Percentiles rank a stretch among this genome's conserved stretches.
phyloP scores from a whole-genome alignment of 306 rosid species.

The Astragalus membranaceus region DNA sequence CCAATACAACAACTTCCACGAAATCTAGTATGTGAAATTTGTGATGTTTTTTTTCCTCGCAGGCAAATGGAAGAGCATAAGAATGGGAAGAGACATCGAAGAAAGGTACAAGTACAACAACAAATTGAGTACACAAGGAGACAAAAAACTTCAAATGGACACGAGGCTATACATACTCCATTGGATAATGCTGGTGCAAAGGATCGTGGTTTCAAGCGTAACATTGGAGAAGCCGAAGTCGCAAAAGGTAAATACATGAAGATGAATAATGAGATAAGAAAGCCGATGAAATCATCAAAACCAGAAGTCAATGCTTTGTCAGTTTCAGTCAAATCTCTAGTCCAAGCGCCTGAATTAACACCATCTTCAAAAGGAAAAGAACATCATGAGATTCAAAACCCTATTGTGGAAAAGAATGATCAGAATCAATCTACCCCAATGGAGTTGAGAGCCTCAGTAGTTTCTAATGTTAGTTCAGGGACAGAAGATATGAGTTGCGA shows the following conservation, averaged over 20 bases:
- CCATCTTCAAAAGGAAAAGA: not conserved
- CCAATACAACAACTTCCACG: not conserved
- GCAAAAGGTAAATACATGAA: conserved; percentile 5
- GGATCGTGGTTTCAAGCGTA: not conserved
- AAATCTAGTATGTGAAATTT: not conserved
- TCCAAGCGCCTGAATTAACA: not conserved
- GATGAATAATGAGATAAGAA: not conserved
- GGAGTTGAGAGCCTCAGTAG: not conserved
- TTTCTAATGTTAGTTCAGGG: not conserved
- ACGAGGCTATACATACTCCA: conserved; percentile 3
- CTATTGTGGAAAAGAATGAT: not conserved
- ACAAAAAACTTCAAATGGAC: not conserved
- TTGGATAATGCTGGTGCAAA: not conserved
- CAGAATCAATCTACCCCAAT: not conserved
- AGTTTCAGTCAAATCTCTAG: not conserved
- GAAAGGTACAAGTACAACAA: not conserved
- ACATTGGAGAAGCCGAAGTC: not conserved
- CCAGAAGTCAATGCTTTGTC: not conserved
- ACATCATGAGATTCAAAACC: not conserved
- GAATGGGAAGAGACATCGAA: not conserved
- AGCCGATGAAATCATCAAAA: not conserved
- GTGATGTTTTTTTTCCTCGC: not conserved
- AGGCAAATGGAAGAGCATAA: not conserved
- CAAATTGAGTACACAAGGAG: not conserved
- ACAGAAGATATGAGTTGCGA: not conserved